Evolutionary conservation across 208 protist genomes (phyloP).

Genomic region (Porcisia hertigi): DNA sequence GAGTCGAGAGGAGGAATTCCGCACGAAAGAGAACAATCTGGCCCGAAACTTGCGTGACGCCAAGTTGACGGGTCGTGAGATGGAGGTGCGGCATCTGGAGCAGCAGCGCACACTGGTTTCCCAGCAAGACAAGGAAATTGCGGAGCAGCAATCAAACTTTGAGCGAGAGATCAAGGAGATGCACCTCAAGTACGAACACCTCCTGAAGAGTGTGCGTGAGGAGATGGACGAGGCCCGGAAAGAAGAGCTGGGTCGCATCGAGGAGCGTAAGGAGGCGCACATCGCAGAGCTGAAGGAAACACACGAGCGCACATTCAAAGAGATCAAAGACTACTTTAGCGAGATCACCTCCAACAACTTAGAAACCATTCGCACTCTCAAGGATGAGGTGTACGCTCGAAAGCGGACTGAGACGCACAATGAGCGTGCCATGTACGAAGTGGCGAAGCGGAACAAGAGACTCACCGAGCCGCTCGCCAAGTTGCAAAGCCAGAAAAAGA

Average conservation of each 20-base stretch:
- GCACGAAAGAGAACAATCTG: constrained; percentile 77
- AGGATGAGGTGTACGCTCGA: constrained; percentile 95
- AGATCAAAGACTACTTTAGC: constrained; percentile 98
- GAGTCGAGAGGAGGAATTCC: constrained; percentile 90
- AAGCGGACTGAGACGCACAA: constrained; percentile 95
- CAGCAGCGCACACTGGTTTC: constrained; percentile 71
- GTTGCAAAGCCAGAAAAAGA: constrained; percentile 90
- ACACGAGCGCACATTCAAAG: constrained; percentile 96
- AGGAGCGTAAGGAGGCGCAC: constrained; percentile 96
- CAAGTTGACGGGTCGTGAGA: constrained; percentile 87
- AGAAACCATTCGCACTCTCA: constrained; percentile 97
- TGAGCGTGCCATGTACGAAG: constrained; percentile 98
- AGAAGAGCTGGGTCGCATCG: constrained; percentile 94
- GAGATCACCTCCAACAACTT: constrained; percentile 99
- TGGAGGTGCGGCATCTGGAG: constrained; percentile 89
- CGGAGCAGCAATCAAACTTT: constrained; percentile 86
- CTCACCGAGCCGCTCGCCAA: constrained; percentile 95
- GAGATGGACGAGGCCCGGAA: constrained; percentile 92
- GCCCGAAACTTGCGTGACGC: constrained; percentile 82
- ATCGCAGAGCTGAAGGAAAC: constrained; percentile 94
- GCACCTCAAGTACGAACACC: constrained; percentile 94
- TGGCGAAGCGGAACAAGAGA: constrained; percentile 96
- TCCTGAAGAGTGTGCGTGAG: constrained; percentile 87
- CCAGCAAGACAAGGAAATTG: constrained; percentile 85
- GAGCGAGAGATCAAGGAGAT: constrained; percentile 94